These are phyloP conservation scores for Exobasidium rhododendri DNA, from an alignment of 1,284 basidiomycete species.

Conservation along the genomic window DNA sequence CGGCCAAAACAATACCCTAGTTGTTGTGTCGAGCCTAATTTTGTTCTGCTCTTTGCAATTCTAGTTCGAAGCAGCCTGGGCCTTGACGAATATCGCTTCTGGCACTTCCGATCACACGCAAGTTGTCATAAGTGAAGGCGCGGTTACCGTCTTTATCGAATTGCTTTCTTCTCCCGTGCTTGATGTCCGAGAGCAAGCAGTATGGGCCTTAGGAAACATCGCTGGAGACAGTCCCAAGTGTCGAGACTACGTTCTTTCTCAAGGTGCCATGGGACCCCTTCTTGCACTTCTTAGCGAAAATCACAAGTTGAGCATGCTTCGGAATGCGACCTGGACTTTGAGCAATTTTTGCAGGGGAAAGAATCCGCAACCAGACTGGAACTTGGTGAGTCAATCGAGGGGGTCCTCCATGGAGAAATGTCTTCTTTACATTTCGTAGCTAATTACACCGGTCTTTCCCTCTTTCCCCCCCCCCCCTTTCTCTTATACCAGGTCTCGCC, in stretches of 20 bases:
- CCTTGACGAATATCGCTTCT: constrained; percentile 98
- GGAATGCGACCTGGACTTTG: constrained; percentile 55
- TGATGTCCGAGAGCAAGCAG: constrained; percentile 55
- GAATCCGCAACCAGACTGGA: constrained; percentile 54
- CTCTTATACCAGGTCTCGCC: constrained; percentile 99
- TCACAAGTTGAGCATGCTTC: constrained; percentile 54
- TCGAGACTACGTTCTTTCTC: constrained; percentile 50
- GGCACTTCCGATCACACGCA: constrained; percentile 98
- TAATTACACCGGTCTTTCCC: not conserved
- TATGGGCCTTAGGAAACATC: constrained; percentile 55
- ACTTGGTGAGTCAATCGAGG: constrained; percentile 27
- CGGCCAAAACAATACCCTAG: constrained; percentile 18
- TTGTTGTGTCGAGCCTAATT: constrained; percentile 23
- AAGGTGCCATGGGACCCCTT: constrained; percentile 49
- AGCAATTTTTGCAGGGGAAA: constrained; percentile 55
- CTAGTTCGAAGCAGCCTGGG: constrained; percentile 99
- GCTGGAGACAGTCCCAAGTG: constrained; percentile 54
- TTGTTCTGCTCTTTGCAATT: too few species aligned
- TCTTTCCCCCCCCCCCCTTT: too few species aligned
- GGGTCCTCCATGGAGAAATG: not conserved
- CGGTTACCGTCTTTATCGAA: constrained; percentile 92
- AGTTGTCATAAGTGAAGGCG: constrained; percentile 89
- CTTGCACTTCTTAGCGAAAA: constrained; percentile 52
- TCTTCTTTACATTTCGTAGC: not conserved
- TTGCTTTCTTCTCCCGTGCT: constrained; percentile 51